These are phyloP conservation scores for Rubia peregrina DNA, from an alignment of 305 asterid species.

Conservation along the genomic window DNA sequence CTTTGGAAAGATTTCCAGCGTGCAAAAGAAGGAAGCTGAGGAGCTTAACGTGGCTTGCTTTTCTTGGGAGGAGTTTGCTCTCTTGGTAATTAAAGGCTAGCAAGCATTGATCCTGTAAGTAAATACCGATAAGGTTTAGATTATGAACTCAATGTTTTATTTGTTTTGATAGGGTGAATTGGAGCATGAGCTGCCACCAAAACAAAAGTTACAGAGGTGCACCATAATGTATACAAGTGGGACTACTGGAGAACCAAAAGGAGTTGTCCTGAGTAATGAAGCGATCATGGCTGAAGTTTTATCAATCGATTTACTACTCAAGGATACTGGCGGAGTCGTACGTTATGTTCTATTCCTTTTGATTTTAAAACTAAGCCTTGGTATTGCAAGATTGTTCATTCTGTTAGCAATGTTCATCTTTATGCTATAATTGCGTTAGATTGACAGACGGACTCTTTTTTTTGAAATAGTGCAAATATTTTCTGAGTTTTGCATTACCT, in stretches of 20 bases:
- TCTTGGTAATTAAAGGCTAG: slow-evolving; percentile 36
- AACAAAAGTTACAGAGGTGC: slow-evolving; percentile 49
- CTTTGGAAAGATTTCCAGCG: slow-evolving; percentile 54
- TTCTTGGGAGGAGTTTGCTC: slow-evolving; percentile 78
- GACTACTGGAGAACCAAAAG: slow-evolving; percentile 95
- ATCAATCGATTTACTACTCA: slow-evolving; percentile 64
- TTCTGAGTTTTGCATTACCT: too few relatives aligned
- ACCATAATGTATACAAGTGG: slow-evolving; percentile 96
- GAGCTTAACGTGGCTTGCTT: slow-evolving; percentile 63
- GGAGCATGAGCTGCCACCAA: slow-evolving; percentile 52
- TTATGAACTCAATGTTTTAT: background rate
- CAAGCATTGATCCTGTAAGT: background rate
- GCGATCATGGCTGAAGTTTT: slow-evolving; percentile 85
- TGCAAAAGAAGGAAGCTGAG: slow-evolving; percentile 60
- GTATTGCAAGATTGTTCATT: background rate
- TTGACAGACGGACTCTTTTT: background rate
- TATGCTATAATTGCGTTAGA: background rate
- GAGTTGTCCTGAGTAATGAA: slow-evolving; percentile 62
- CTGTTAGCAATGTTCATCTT: background rate
- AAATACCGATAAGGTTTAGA: background rate
- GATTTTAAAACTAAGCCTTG: background rate
- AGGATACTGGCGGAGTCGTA: slow-evolving; percentile 63
- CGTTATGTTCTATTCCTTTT: background rate
- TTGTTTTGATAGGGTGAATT: slow-evolving; percentile 43
- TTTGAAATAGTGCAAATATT: background rate